These are phyloP conservation scores for Beauveria pseudobassiana DNA, from an alignment of 2,329 filamentous ascomycete genomes.

Conservation along the genomic window DNA sequence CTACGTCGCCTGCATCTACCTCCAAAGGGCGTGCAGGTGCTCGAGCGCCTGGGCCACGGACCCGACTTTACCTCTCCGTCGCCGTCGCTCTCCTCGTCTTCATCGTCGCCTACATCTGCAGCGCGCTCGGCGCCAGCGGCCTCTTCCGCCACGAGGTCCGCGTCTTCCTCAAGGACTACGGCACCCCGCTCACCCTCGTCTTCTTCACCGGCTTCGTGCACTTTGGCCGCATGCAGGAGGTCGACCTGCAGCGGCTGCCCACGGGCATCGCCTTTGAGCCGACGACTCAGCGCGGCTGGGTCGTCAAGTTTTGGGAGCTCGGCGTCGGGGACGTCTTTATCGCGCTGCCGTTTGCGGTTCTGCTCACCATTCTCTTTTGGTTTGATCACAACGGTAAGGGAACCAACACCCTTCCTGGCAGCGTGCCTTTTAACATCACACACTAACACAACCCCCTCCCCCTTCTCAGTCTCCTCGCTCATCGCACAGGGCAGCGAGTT, in stretches of 20 bases:
- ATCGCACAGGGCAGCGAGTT: constrained; percentile 81
- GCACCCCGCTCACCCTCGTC: constrained; percentile 71
- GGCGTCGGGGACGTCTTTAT: constrained; percentile 66
- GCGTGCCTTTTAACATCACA: too few species aligned
- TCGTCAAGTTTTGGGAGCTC: constrained; percentile 77
- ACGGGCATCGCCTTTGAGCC: constrained; percentile 73
- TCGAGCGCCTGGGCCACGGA: constrained; percentile 63
- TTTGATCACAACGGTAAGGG: constrained; percentile 76
- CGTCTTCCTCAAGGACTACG: constrained; percentile 84
- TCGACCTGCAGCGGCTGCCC: constrained; percentile 64
- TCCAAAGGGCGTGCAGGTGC: constrained; percentile 82
- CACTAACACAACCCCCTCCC: not conserved
- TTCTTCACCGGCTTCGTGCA: constrained; percentile 91
- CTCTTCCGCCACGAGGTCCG: constrained; percentile 69
- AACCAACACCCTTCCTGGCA: too few species aligned
- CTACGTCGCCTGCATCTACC: constrained; percentile 86
- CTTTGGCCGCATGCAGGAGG: constrained; percentile 69
- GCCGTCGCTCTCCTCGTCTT: constrained; percentile 71
- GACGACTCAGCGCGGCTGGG: constrained; percentile 65
- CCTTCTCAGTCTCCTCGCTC: constrained; percentile 60
- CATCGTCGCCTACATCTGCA: constrained; percentile 66
- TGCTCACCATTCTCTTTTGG: constrained; percentile 80
- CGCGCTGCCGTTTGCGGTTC: constrained; percentile 77
- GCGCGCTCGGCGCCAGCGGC: constrained; percentile 60
- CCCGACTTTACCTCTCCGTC: constrained; percentile 69